phyloP scores from a whole-genome alignment of 148 eudicot genomes.

The Vaccinium vitisidaea region DNA sequence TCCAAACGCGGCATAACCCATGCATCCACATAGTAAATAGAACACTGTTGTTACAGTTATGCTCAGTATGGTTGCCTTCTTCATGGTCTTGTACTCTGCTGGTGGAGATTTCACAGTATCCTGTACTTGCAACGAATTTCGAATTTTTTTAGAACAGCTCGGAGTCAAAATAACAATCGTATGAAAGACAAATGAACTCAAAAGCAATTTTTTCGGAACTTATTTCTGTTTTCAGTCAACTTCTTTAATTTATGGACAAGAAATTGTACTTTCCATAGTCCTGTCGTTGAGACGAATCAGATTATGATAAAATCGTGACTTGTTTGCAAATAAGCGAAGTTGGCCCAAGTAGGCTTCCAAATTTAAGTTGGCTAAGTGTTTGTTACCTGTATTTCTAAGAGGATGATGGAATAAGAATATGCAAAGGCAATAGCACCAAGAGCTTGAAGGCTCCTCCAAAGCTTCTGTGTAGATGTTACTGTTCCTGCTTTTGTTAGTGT shows the following conservation, averaged over 20 bases:
- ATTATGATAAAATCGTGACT: neutral
- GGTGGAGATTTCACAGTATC: slow-evolving; percentile 52
- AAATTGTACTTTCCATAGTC: neutral
- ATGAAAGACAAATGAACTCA: neutral
- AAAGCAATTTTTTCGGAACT: neutral
- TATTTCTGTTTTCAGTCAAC: neutral
- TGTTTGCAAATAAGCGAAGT: neutral
- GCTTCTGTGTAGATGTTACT: slow-evolving; percentile 33
- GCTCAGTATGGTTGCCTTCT: slow-evolving; percentile 40
- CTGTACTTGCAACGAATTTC: slow-evolving; percentile 7
- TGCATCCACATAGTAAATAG: slow-evolving; percentile 51
- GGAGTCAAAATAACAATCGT: neutral
- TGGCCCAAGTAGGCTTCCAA: neutral
- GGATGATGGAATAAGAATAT: slow-evolving; percentile 45
- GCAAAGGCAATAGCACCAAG: slow-evolving; percentile 58
- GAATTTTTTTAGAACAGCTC: neutral
- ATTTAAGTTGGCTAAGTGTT: neutral
- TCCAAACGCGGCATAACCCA: slow-evolving; percentile 62
- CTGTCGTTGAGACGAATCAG: neutral
- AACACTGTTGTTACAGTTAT: slow-evolving; percentile 39
- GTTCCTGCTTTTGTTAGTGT: slow-evolving; percentile 28
- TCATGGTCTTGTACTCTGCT: slow-evolving; percentile 52
- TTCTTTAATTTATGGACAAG: neutral
- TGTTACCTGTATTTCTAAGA: slow-evolving; percentile 48
- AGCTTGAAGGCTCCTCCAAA: slow-evolving; percentile 52